Evolutionary conservation across 164 flowering plant genomes (phyloP), one percentile per base, ranked within the genome.

Genomic region (Cinnamomum chago): DNA sequence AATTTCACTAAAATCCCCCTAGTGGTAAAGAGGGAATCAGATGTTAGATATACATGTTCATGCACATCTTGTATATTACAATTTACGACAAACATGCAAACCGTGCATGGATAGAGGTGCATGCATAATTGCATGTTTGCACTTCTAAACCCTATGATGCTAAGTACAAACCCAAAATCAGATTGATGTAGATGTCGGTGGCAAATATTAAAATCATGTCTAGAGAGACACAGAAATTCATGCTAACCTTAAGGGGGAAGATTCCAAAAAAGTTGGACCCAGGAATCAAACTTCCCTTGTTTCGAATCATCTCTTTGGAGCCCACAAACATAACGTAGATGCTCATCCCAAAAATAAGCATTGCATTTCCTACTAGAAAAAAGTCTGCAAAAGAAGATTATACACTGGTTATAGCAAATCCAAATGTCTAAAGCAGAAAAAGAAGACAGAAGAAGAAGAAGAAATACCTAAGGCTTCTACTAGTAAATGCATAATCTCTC

Each of bases 321-420:
- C 89, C 85, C 68, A 92, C 86, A 73, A 94, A 94, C 85, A 88
- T 79, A 65, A 68, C 81, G 71, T 91, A 83, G 58, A 92, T 73
- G 17, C 95, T 88, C 78, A 83, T 76, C 15, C 94, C 95, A 71
- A 92, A 91, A 0, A 81, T 71, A 71, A 91, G 86, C 92, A 92
- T 79, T 50, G 93, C 93, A 20, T 91, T 88, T 77, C 97, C 97
- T n/a, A 91, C 78, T 50, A 92, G 81, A 80, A 86, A 92, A 89
- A 87, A 82, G 79, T 91, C 98, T 93, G 96, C 80, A 66, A 80
- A 75, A 1, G 15, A 2, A 69, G 67, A 2, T 4, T n/a, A 27
- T 13, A 64, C 30, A 33, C 4, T 5, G 6, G n/a, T 65, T 65
- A 40, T 40, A 40, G 47, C 10, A 69, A 40, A 64, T 5, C 11